Evolutionary conservation across 2,329 filamentous ascomycete genomes (phyloP).

Genomic region (Diaporthe ampelina): DNA sequence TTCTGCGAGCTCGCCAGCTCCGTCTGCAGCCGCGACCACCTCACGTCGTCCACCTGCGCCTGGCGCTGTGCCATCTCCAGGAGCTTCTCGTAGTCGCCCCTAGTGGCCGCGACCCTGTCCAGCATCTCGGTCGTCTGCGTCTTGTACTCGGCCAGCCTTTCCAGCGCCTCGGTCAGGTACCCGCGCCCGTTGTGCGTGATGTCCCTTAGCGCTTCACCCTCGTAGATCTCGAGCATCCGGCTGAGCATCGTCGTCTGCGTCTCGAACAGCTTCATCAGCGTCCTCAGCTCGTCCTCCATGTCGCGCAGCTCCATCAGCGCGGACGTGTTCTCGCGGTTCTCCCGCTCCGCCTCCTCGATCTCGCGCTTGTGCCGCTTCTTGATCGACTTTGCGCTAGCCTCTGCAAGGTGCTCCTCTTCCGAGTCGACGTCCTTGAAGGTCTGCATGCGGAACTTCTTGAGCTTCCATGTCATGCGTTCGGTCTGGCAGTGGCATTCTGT

Average conservation of each 20-base stretch:
- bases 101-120: slow-evolving; percentile 67
- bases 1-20: slow-evolving; percentile 74
- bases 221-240: slow-evolving; percentile 61
- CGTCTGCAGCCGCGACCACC: slow-evolving; percentile 72
- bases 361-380: slow-evolving; percentile 59
- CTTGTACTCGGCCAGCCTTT: slow-evolving; percentile 67
- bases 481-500: slow-evolving; percentile 56
- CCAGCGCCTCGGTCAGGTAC: slow-evolving; percentile 67
- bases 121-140: slow-evolving; percentile 70
- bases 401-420: slow-evolving; percentile 51
- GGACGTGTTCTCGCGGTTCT: slow-evolving; percentile 74
- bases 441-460: slow-evolving; percentile 72
- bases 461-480: slow-evolving; percentile 72
- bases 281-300: slow-evolving; percentile 74
- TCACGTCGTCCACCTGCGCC: slow-evolving; percentile 75
- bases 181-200: slow-evolving; percentile 61
- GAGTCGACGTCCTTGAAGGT: slow-evolving; percentile 62
- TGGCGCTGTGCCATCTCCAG: slow-evolving; percentile 77
- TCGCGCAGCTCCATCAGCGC: slow-evolving; percentile 74
- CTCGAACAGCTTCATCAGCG: slow-evolving; percentile 69
- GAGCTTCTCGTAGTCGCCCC: slow-evolving; percentile 75
- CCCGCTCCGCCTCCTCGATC: slow-evolving; percentile 61
- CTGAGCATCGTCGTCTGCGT: slow-evolving; percentile 66
- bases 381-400: slow-evolving; percentile 57
- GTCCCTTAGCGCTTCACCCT: slow-evolving; percentile 56